Base-by-base conservation (phyloP, 2,329 filamentous ascomycete species). In the Beauveria bassiana region DNA sequence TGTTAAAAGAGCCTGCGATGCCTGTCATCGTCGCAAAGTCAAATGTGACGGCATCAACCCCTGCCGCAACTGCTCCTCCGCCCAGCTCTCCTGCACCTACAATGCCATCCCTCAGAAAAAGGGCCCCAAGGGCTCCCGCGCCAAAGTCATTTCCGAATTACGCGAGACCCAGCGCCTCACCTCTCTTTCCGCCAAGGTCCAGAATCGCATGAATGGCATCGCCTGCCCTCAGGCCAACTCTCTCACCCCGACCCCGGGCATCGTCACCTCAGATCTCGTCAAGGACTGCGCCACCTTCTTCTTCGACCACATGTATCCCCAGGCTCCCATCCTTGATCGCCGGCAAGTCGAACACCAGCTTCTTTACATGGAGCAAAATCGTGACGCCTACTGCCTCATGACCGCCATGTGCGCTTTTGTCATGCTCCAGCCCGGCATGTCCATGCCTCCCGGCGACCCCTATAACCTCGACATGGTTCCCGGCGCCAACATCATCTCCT, bases 21-120 rank as follows among this genome's bases (percentile, higher is more conserved):
- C 86, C 68, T 90, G 87, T 71, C 87, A 89, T 77, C 85, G 86
- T 66, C 84, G 87, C 72, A 90, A 90, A 73, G 87, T 90, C 71
- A 89, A 88, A 72, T 90, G 87, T 70, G 86, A 89, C 69, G 86
- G 86, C 62, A 78, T 85, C 70, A 86, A 86, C 68, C 87, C 88
- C 22, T 91, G 88, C 73, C 81, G 84, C 63, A 89, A 90, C 73
- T 91, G 88, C 74, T 79, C 80, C 14, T 83, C 86, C 8, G 85
- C 87, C 7, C 81, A 85, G 68, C 78, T 90, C 20, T 78, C 81
- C 14, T 91, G 88, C 78, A 90, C 87, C 34, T 91, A 90, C 79
- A 86, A 89, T 75, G 85, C 86, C 40, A 85, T 90, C 42, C 87
- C 87, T 1, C 87, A 89, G 75, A 90, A 90, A 76, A 90, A 90